These are phyloP conservation scores for Scolecobasidium constrictum DNA, from an alignment of 2,329 filamentous ascomycete genomes.

Conservation along the genomic window DNA sequence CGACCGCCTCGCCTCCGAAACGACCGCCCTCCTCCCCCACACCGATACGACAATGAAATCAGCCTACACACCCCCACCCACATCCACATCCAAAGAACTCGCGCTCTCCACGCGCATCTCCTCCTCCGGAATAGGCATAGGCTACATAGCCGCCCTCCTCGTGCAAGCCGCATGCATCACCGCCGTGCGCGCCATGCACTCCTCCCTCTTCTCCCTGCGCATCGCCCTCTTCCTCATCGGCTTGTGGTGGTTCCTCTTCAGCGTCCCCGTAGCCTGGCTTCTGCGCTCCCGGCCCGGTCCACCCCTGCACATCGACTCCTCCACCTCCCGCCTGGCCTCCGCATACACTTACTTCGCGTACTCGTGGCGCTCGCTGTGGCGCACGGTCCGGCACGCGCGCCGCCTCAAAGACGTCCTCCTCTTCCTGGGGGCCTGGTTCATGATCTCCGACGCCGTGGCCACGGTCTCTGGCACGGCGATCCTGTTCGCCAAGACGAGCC, in stretches of 20 bases:
- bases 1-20: no score
- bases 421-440: slow-evolving; percentile 84
- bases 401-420: slow-evolving; percentile 62
- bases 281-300: slow-evolving; percentile 81
- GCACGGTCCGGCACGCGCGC: slow-evolving; percentile 65
- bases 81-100: slow-evolving; percentile 51
- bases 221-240: slow-evolving; percentile 82
- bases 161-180: slow-evolving; percentile 74
- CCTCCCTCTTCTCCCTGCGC: slow-evolving; percentile 73
- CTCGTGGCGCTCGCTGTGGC: slow-evolving; percentile 78
- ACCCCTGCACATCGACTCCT: slow-evolving; percentile 36
- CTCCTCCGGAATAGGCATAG: slow-evolving; percentile 84
- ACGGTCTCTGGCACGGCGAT: slow-evolving; percentile 92
- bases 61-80: slow-evolving; percentile 2
- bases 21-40: slow-evolving; percentile 4
- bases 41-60: slow-evolving; percentile 2
- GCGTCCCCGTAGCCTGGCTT: slow-evolving; percentile 78
- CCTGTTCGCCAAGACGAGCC: slow-evolving; percentile 85
- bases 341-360: slow-evolving; percentile 65
- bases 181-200: slow-evolving; percentile 52
- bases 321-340: neutral
- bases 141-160: slow-evolving; percentile 77
- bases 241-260: slow-evolving; percentile 87
- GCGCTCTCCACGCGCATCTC: slow-evolving; percentile 83
- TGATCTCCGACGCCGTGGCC: slow-evolving; percentile 86